Conservation (phyloP, 73 alveolate genomes). For the Breviolum minutum region DNA sequence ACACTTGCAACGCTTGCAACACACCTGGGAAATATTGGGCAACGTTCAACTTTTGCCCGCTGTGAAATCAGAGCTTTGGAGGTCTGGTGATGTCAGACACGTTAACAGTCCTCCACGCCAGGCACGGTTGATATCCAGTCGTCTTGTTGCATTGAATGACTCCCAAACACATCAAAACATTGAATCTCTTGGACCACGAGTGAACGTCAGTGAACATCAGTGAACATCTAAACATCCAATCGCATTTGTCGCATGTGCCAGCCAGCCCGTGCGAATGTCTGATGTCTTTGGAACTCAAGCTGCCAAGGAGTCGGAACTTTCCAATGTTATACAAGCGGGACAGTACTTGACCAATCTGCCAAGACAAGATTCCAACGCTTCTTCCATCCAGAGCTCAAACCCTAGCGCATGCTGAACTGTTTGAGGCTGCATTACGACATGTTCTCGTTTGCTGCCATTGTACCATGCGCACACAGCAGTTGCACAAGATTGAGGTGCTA, state of each 20-base stretch:
- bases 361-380: constrained; percentile 33
- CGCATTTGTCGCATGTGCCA: too few species aligned
- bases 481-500: background rate
- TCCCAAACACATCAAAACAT: background rate
- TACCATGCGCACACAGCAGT: too few species aligned
- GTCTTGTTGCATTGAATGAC: background rate
- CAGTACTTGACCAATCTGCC: constrained; percentile 38
- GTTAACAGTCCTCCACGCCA: constrained; percentile 54
- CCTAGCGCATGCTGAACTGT: background rate
- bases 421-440: too few species aligned
- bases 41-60: too few species aligned
- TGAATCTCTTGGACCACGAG: background rate
- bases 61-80: too few species aligned
- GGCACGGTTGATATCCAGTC: background rate
- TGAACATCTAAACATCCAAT: too few species aligned
- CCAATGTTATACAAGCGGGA: constrained; percentile 11
- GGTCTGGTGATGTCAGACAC: background rate
- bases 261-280: too few species aligned
- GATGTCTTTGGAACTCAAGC: background rate
- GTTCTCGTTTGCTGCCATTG: too few species aligned
- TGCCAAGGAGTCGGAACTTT: constrained; percentile 5
- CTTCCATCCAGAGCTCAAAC: background rate
- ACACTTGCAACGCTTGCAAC: background rate
- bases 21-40: background rate
- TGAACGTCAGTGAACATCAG: too few species aligned